Base-by-base conservation (phyloP, 2,329 filamentous ascomycete species). In the Sphaerulina populicola region DNA sequence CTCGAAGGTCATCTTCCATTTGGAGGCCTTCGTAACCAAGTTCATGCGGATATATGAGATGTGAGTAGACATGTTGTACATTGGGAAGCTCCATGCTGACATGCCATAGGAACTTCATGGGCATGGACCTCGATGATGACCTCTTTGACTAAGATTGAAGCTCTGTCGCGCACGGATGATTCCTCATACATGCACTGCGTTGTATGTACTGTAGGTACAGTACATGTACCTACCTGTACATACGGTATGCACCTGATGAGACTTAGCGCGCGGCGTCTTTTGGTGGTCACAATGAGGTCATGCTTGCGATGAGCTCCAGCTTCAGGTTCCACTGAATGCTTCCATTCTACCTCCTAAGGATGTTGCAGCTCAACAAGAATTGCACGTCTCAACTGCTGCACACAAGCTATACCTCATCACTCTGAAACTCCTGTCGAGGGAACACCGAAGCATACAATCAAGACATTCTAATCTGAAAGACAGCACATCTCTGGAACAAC, bases 1-100 rank as follows among this genome's bases (percentile, higher is more conserved):
- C 14, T 62, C 59, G 69, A 98, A 98, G 77, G 86, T 94, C 52
- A 97, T 98, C 57, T 98, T 98, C 71, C 94, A 98, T 66, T 74
- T 98, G 3, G 94, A 98, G 71, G 93, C 93, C 3, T 98, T 98
- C 70, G 93, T 98, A 52, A 91, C 91, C 52, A 97, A 96, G 73
- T 95, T 97, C 68, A 97, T 98, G 91, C 81, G 91, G 61, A 81
- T 97, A 60, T 80, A 91, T 57, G 93, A 98, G 74, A 91, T 89
- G 82, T 94, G 82, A 33, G 38, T 43, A 7, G 0, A 2, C 1
- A 1, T 11, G 15, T 8, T 6, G 4, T 14, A 11, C 2, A 9
- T 40, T 4, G 6, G 6, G 7, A 6, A 43, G n/a, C 12, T 41
- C 31, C 9, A 46, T 49, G 49, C 57, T 61, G 37, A 63, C 44